Conservation (phyloP, 1,139 yeast genomes). For the Taphrina sp. region DNA sequence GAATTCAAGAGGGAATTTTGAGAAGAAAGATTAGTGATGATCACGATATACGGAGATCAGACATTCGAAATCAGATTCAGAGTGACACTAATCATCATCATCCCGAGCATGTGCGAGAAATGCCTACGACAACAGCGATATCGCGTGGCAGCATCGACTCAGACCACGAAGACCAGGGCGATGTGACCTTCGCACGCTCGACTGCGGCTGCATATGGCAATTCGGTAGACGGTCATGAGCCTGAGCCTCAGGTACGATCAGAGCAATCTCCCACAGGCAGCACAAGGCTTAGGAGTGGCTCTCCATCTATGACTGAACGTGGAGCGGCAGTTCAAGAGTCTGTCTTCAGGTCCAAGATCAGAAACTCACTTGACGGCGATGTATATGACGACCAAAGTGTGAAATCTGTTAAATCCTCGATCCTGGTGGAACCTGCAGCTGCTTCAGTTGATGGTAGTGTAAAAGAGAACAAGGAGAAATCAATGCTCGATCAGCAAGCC, state of each 20-base stretch:
- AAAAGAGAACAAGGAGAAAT: constrained; percentile 5
- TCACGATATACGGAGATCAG: constrained; percentile 6
- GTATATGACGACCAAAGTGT: neutral
- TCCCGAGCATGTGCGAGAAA: neutral
- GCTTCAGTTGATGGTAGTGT: constrained; percentile 27
- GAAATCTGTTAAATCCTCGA: constrained; percentile 23
- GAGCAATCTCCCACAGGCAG: neutral
- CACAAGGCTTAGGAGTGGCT: neutral
- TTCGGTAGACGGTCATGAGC: constrained; percentile 5
- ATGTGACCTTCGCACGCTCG: neutral
- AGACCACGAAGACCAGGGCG: neutral
- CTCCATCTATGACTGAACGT: constrained; percentile 26
- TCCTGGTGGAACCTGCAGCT: constrained; percentile 23
- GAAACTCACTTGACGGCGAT: constrained; percentile 5
- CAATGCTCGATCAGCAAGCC: constrained; percentile 24
- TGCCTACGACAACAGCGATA: no score
- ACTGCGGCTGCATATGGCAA: constrained; percentile 21
- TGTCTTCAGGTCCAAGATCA: constrained; percentile 25
- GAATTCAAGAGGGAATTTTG: constrained; percentile 23
- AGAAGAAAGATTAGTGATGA: constrained; percentile 31
- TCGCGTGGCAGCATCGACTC: neutral
- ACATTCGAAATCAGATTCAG: neutral
- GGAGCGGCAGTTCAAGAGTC: constrained; percentile 31
- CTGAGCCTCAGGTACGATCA: neutral
- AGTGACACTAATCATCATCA: neutral